Conservation (phyloP, 2,329 filamentous ascomycete genomes). For the Teratosphaeria pseudoeucalypti region DNA sequence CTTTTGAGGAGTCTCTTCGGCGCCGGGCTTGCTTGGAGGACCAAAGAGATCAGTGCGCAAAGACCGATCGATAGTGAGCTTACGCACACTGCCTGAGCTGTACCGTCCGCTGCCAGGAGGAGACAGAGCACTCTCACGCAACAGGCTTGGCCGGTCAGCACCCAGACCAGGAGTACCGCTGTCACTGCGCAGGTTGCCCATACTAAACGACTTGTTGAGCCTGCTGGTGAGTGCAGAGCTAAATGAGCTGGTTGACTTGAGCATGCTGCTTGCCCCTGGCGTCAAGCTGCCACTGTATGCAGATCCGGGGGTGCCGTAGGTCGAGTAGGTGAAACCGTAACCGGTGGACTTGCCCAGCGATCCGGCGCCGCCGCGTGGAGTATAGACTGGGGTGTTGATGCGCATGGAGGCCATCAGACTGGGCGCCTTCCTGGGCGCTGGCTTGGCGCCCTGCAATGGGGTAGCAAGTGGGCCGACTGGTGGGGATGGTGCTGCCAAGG, state of each 20-base stretch:
- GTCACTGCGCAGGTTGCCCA: conserved; percentile 74
- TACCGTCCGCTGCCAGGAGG: conserved; percentile 43
- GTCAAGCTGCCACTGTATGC: conserved; percentile 48
- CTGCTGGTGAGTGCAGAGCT: conserved; percentile 43
- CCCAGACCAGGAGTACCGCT: conserved; percentile 47
- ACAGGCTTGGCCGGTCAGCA: conserved; percentile 65
- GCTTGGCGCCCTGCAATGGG: conserved; percentile 59
- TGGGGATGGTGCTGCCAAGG: conserved; percentile 54
- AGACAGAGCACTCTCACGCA: conserved; percentile 77
- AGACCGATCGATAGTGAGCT: conserved; percentile 82
- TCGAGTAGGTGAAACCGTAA: conserved; percentile 83
- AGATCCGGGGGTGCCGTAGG: conserved; percentile 66
- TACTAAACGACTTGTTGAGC: conserved; percentile 78
- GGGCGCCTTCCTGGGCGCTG: conserved; percentile 19
- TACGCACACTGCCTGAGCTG: conserved; percentile 69
- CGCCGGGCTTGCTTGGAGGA: conserved; percentile 8
- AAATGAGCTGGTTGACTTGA: conserved; percentile 50
- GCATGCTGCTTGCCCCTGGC: conserved; percentile 54
- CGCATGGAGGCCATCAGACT: conserved; percentile 21
- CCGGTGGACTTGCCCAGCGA: conserved; percentile 35
- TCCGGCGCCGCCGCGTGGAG: conserved; percentile 44
- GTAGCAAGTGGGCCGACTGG: conserved; percentile 85
- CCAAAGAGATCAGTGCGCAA: conserved; percentile 60
- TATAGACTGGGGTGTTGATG: conserved; percentile 63
- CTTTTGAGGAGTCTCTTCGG: conserved; percentile 48